phyloP scores from a whole-genome alignment of 306 rosid species.

The Medicago arabica region DNA sequence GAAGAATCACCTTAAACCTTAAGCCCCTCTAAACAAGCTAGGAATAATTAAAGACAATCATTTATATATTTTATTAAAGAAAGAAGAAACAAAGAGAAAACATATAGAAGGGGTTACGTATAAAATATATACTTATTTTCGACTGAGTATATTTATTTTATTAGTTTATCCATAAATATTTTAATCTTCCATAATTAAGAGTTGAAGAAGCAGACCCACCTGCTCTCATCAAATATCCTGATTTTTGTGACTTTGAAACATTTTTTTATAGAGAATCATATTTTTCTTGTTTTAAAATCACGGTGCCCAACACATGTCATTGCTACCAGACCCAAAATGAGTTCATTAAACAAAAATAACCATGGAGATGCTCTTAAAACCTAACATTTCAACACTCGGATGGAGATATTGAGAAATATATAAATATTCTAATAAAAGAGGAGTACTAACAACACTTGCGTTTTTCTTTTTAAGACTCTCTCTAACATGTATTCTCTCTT shows the following conservation, averaged over 20 bases:
- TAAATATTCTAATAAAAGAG: too few relatives aligned
- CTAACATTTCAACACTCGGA: too few relatives aligned
- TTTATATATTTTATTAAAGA: slow-evolving; percentile 27
- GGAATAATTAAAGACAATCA: slow-evolving; percentile 35
- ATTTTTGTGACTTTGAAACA: slow-evolving; percentile 3
- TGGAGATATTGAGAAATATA: too few relatives aligned
- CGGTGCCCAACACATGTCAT: background rate
- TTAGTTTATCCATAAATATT: background rate
- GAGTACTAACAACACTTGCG: too few relatives aligned
- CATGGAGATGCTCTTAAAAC: too few relatives aligned
- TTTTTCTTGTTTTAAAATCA: background rate
- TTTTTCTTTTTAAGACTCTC: too few relatives aligned
- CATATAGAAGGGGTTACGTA: background rate
- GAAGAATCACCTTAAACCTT: slow-evolving; percentile 30
- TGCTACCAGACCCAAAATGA: background rate
- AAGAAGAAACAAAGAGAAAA: slow-evolving; percentile 14
- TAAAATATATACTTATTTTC: slow-evolving; percentile 24
- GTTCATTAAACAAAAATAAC: too few relatives aligned
- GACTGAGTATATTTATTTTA: slow-evolving; percentile 13
- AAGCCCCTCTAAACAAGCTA: slow-evolving; percentile 37
- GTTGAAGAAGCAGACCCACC: slow-evolving; percentile 39
- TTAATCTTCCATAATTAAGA: slow-evolving; percentile 43
- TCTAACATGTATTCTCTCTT: too few relatives aligned
- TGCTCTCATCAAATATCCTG: background rate
- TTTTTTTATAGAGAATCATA: background rate